Base-by-base conservation (phyloP, 345 rosid species). In the Citrus cavaleriei region DNA sequence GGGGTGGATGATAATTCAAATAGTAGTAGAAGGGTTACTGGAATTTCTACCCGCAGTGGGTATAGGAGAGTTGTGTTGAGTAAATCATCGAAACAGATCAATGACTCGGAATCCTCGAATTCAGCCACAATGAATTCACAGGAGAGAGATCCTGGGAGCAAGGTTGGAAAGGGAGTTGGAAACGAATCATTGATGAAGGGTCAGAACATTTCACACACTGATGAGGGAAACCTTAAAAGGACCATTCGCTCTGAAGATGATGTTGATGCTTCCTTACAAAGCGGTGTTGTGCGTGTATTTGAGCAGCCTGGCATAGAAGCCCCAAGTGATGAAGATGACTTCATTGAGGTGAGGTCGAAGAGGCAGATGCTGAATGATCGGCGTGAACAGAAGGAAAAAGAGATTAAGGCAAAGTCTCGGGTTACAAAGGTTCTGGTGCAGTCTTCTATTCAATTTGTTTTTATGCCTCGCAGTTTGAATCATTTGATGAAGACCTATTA, bases 291-390 rank as follows among this genome's bases (percentile, higher is more conserved):
- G 63, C 91, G 89, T 30, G 81, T 93, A 80, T 92, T 89, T 73
- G 89, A 93, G 89, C 98, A 95, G 85, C 97, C 90, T 82, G 98
- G 94, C 78, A 92, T 91, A 81, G 98, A 94, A 88, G 91, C 89
- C 73, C 95, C 98, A 40, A 91, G 97, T 81, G 98, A 93, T 54
- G 95, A 90, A 83, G 98, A 96, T 82, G 98, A 97, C 83, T 97
- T 97, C 83, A 97, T 94, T 81, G 94, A 97, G 89, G 99, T 97
- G 59, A 93, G 97, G 82, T 97, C 99, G 73, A 97, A 94, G 89
- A 93, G 97, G 90, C 98, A 97, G 88, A 91, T 97, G 97, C 87
- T 92, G 83, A 94, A 93, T 81, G 95, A 97, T 84, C 92, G 95
- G 30, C 97, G 98, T 78, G 99, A 93, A 82, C 97, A 94, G 86